These are phyloP conservation scores for Elaeis guineensis DNA, from an alignment of 176 grass and related monocot species.

Conservation along the genomic window DNA sequence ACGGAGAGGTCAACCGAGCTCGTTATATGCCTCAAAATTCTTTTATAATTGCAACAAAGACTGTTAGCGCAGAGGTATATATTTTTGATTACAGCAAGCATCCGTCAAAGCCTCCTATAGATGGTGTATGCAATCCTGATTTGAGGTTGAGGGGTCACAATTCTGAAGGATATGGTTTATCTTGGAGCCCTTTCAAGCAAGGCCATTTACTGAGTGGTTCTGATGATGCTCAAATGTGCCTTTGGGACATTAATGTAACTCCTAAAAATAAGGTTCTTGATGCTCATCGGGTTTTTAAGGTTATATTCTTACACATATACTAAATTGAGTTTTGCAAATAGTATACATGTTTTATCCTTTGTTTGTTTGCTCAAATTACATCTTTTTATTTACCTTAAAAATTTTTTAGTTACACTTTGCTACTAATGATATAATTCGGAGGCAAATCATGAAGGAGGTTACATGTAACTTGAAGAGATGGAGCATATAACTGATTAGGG, in stretches of 20 bases:
- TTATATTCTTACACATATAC: constrained; percentile 14
- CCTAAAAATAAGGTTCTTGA: constrained; percentile 84
- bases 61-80: constrained; percentile 92
- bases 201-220: constrained; percentile 95
- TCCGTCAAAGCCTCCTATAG: constrained; percentile 86
- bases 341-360: not conserved
- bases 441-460: too few relatives aligned
- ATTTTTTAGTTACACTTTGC: too few relatives aligned
- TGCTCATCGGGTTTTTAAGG: constrained; percentile 89
- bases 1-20: constrained; percentile 91
- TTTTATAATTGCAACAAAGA: constrained; percentile 97
- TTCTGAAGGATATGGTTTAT: constrained; percentile 96
- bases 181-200: constrained; percentile 93
- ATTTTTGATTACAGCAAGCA: constrained; percentile 98
- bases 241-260: constrained; percentile 80
- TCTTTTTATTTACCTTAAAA: too few relatives aligned
- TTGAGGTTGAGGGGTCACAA: constrained; percentile 85
- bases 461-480: too few relatives aligned
- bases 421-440: too few relatives aligned
- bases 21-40: constrained; percentile 99
- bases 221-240: constrained; percentile 91
- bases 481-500: too few relatives aligned
- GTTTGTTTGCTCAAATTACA: too few relatives aligned
- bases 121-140: constrained; percentile 91
- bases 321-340: not conserved